Base-by-base conservation (phyloP, 306 rosid genomes). In the Rosa persica region DNA sequence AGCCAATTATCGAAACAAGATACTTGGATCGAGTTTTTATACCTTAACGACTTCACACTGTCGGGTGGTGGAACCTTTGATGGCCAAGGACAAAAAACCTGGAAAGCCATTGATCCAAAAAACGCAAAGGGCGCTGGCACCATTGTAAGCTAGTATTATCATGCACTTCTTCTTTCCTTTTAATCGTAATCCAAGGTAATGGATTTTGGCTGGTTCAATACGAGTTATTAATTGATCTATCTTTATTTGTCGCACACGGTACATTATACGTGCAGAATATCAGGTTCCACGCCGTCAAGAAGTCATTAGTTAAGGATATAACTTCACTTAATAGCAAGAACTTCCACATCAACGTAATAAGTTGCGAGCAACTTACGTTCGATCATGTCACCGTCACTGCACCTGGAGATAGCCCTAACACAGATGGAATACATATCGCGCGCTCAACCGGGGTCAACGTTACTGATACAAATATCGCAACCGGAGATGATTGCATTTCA, bases 401-500 rank as follows among this genome's bases (percentile, higher is more conserved):
- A 11, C 65, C 65, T 58, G 65, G 34, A 22, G 65, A 58, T 58
- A 11, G 17, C 17, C 23, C 0, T 52, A 58, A 58, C 75, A 55
- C 89, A 0, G 93, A 89, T 60, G 93, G 93, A 42, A 83, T 85
- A 8, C 89, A 89, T 43, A 51, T 89, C 1, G 89, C 86, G 1
- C 85, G 87, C 34, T 89, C 91, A 44, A 79, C 72, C 0, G 64
- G 70, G 25, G 82, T 89, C 80, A 83, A 23, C 23, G 39, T 86
- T 65, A 65, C 72, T 1, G 79, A 88, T 39, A 7, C 83, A 0
- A 25, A 44, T 5, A 82, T 90, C 6, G 69, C 7, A 16, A 88
- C 89, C 0, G 90, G 92, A 42, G 89, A 90, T 47, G 93, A 89
- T 34, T 89, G 91, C 34, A 57, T 89, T 67, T 89, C 90, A 0